Conservation (phyloP, 176 grass and related monocot species). For the Dactylis glomerata region DNA sequence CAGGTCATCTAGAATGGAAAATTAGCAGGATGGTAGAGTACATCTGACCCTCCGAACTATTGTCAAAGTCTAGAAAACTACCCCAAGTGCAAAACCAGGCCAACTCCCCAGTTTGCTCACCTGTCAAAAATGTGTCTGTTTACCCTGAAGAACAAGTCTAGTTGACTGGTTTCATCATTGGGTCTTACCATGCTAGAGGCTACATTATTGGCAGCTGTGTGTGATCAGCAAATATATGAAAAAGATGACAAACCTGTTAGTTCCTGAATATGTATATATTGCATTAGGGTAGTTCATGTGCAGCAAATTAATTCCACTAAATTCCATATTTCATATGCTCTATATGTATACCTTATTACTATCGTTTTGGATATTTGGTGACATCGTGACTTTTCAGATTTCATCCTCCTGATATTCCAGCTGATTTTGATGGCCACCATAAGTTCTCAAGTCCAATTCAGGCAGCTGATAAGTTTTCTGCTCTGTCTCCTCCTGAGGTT, state of each 20-base stretch:
- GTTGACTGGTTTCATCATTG: not conserved
- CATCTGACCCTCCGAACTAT: not conserved
- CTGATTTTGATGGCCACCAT: constrained; percentile 71
- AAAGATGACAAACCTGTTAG: not conserved
- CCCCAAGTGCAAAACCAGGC: not conserved
- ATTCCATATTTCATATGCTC: not conserved
- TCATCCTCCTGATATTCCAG: constrained; percentile 67
- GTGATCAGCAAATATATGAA: not conserved
- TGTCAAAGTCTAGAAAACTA: not conserved
- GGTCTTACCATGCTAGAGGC: not conserved
- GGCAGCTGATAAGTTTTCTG: constrained; percentile 44
- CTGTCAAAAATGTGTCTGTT: not conserved
- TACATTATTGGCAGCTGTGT: not conserved
- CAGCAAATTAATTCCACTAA: not conserved
- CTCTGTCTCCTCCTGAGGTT: constrained; percentile 63
- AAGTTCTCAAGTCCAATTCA: constrained; percentile 63
- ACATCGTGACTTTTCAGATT: constrained; percentile 54
- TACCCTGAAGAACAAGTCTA: not conserved
- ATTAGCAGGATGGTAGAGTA: not conserved
- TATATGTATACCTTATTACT: not conserved
- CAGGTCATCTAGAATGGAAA: not conserved
- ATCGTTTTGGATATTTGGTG: not conserved
- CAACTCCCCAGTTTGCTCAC: not conserved
- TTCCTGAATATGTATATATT: not conserved
- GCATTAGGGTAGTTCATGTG: not conserved